Conservation (phyloP, 2,329 filamentous ascomycete genomes). For the Calycina herbarum region DNA sequence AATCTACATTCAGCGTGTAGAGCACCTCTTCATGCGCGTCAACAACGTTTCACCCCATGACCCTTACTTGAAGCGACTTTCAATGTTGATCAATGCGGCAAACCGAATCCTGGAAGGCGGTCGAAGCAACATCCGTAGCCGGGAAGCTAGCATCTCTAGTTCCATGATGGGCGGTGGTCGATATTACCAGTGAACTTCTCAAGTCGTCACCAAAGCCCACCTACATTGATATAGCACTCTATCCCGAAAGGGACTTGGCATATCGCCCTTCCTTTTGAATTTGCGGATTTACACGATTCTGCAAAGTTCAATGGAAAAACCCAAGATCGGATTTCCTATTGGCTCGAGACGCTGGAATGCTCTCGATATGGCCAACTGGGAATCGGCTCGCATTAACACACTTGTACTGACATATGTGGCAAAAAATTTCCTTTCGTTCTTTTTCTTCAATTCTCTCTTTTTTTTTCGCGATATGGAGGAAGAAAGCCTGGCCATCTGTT, state of each 20-base stretch:
- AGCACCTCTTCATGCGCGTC: slow-evolving; percentile 53
- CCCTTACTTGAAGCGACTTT: slow-evolving; percentile 49
- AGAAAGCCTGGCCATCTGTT: neutral
- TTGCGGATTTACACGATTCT: slow-evolving; percentile 26
- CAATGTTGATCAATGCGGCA: slow-evolving; percentile 42
- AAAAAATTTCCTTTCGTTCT: slow-evolving; percentile 2
- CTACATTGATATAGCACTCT: slow-evolving; percentile 12
- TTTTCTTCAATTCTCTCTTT: neutral
- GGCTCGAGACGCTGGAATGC: slow-evolving; percentile 37
- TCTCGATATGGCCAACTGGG: slow-evolving; percentile 27
- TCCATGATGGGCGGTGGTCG: slow-evolving; percentile 17
- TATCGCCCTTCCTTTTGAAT: slow-evolving; percentile 24
- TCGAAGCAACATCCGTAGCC: slow-evolving; percentile 10
- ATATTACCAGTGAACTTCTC: slow-evolving; percentile 16
- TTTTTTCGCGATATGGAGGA: slow-evolving; percentile 2
- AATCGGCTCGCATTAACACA: slow-evolving; percentile 5
- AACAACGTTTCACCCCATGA: slow-evolving; percentile 49
- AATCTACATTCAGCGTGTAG: slow-evolving; percentile 52
- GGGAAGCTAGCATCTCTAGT: slow-evolving; percentile 16
- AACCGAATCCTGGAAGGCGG: slow-evolving; percentile 35
- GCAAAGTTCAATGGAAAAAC: slow-evolving; percentile 26
- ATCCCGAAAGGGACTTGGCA: slow-evolving; percentile 11
- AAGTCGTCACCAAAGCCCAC: slow-evolving; percentile 6
- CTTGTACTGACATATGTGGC: slow-evolving; percentile 4
- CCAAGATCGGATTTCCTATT: slow-evolving; percentile 17